A percentile compares a stretch with the other conserved stretches of the same genome.
Evolutionary conservation across 306 rosid species (phyloP).

Genomic region (Fragaria iinumae): DNA sequence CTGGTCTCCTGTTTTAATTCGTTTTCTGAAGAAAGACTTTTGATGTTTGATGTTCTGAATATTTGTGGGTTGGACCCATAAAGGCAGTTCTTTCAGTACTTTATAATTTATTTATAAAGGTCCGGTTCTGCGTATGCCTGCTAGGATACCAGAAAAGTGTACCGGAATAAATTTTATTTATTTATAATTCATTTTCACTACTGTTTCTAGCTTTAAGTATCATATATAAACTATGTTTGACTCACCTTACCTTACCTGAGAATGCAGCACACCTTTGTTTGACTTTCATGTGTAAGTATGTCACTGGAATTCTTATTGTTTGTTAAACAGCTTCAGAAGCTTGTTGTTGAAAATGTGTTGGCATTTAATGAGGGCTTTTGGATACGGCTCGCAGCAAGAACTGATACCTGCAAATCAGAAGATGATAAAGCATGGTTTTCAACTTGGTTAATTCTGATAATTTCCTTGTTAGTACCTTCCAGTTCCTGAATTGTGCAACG

Average conservation of each 20-base stretch:
- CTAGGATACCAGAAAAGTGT: background rate
- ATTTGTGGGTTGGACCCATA: no score
- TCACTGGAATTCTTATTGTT: constrained; percentile 19
- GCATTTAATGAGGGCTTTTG: constrained; percentile 83
- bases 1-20: no score
- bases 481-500: constrained; percentile 14
- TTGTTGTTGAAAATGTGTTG: constrained; percentile 77
- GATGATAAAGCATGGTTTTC: constrained; percentile 79
- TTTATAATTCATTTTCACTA: background rate
- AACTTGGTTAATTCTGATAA: constrained; percentile 19
- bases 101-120: background rate
- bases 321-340: constrained; percentile 75
- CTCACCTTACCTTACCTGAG: background rate
- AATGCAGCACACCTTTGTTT: background rate
- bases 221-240: background rate
- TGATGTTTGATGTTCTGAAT: background rate
- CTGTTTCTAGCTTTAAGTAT: background rate
- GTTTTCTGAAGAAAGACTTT: background rate
- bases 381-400: constrained; percentile 86
- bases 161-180: background rate
- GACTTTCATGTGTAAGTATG: background rate
- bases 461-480: constrained; percentile 20
- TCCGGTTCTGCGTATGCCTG: background rate
- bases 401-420: constrained; percentile 86
- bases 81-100: background rate